Conservation (phyloP, 1,284 basidiomycete genomes). For the Kwoniella shivajii region DNA sequence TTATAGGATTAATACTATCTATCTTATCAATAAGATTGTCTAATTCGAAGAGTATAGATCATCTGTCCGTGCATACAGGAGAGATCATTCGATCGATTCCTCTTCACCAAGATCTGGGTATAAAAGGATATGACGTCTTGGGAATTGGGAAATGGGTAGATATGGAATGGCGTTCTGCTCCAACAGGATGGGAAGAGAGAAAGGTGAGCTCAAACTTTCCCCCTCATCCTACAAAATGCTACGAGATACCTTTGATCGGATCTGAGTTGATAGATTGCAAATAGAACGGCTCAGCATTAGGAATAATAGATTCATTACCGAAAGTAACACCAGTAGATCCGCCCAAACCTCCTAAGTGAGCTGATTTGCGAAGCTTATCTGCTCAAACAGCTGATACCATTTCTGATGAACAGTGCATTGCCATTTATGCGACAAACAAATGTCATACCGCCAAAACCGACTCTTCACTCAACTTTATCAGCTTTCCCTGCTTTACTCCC, state of each 20-base stretch:
- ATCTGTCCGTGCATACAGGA: conserved; percentile 47
- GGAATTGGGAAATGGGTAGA: conserved; percentile 19
- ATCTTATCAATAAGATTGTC: conserved; percentile 21
- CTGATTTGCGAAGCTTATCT: too few relatives aligned
- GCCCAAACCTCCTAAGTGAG: conserved; percentile 44
- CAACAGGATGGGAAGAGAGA: conserved; percentile 21
- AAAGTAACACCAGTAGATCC: conserved; percentile 42
- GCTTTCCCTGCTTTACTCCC: conserved; percentile 38
- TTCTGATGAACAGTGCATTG: conserved; percentile 19
- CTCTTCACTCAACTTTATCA: conserved; percentile 20
- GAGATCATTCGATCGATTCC: conserved; percentile 23
- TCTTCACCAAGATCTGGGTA: conserved; percentile 1
- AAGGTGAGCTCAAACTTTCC: conserved; percentile 15
- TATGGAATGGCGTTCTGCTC: conserved; percentile 21
- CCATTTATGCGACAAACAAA: conserved; percentile 25
- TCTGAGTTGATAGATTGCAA: too few relatives aligned
- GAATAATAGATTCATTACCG: conserved; percentile 44
- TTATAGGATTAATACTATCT: conserved; percentile 38
- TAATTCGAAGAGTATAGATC: conserved; percentile 23
- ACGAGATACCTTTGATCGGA: too few relatives aligned
- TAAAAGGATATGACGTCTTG: background rate
- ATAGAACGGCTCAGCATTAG: conserved; percentile 40
- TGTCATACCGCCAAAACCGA: conserved; percentile 20
- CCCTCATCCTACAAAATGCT: too few relatives aligned
- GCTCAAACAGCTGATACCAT: too few relatives aligned